phyloP scores from a whole-genome alignment of 176 grass and related monocot genomes.

The Elaeis guineensis region DNA sequence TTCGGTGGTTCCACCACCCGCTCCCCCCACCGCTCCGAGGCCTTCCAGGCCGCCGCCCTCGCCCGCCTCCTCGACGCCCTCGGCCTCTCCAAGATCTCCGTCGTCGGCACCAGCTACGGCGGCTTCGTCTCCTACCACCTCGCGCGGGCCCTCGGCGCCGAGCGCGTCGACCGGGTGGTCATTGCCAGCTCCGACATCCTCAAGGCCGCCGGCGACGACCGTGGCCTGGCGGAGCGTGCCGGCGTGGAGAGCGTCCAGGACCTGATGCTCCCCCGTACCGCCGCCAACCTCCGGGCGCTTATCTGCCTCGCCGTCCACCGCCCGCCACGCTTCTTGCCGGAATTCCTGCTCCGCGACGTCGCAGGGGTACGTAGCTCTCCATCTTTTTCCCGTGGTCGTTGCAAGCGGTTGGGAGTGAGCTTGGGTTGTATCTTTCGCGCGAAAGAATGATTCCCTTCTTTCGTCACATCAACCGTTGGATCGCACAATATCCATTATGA shows the following conservation, averaged over 20 bases:
- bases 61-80: constrained; percentile 37
- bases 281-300: constrained; percentile 24
- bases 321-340: constrained; percentile 36
- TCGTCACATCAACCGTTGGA: no score
- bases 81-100: constrained; percentile 15
- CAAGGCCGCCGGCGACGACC: constrained; percentile 58
- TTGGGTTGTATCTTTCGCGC: no score
- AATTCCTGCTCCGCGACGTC: constrained; percentile 51
- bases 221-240: constrained; percentile 31
- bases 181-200: constrained; percentile 84
- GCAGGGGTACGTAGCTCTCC: constrained; percentile 25
- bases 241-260: constrained; percentile 34
- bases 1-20: constrained; percentile 59
- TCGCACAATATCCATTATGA: no score
- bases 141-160: constrained; percentile 39
- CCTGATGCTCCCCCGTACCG: constrained; percentile 43
- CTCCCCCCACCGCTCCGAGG: constrained; percentile 37
- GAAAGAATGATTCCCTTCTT: background rate
- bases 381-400: no score
- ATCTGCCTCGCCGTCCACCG: constrained; percentile 31
- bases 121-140: constrained; percentile 85
- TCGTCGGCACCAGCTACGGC: constrained; percentile 82
- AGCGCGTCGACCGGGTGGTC: constrained; percentile 37
- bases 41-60: constrained; percentile 54
- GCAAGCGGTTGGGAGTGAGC: no score